These are phyloP conservation scores for Metarhizium robertsii DNA, from an alignment of 2,329 filamentous ascomycete genomes.

Conservation along the genomic window DNA sequence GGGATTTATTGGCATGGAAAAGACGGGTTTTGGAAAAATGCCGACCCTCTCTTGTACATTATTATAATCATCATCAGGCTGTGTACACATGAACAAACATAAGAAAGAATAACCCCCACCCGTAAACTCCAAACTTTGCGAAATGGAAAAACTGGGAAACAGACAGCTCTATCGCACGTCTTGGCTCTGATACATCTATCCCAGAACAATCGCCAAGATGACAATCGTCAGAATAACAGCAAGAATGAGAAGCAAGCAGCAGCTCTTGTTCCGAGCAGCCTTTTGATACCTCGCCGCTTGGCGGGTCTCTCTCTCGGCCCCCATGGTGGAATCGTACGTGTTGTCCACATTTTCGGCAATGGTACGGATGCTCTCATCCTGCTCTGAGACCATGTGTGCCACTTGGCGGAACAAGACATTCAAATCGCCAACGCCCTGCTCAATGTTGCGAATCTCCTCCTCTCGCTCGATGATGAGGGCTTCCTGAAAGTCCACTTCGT, in stretches of 20 bases:
- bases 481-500: constrained; percentile 97
- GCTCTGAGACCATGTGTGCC: constrained; percentile 92
- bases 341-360: constrained; percentile 84
- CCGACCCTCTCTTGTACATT: constrained; percentile 7
- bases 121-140: constrained; percentile 6
- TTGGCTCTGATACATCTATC: constrained; percentile 31
- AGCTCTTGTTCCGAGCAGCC: constrained; percentile 88
- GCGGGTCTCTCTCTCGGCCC: constrained; percentile 77
- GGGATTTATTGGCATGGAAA: constrained; percentile 7
- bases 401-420: constrained; percentile 97
- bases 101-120: neutral
- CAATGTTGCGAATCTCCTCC: constrained; percentile 93
- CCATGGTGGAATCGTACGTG: constrained; percentile 70
- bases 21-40: constrained; percentile 1
- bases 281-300: constrained; percentile 89
- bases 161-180: neutral
- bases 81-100: constrained; percentile 3
- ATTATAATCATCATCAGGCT: constrained; percentile 1
- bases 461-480: constrained; percentile 92
- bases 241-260: constrained; percentile 81
- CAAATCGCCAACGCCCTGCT: constrained; percentile 88
- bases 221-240: constrained; percentile 85
- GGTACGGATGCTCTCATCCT: constrained; percentile 77
- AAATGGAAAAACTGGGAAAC: neutral
- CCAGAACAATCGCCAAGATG: constrained; percentile 74